Percentiles rank a stretch among this genome's conserved stretches.
These are phyloP conservation scores for Malania oleifera DNA, from an alignment of 164 flowering plant species.

Conservation along the genomic window DNA sequence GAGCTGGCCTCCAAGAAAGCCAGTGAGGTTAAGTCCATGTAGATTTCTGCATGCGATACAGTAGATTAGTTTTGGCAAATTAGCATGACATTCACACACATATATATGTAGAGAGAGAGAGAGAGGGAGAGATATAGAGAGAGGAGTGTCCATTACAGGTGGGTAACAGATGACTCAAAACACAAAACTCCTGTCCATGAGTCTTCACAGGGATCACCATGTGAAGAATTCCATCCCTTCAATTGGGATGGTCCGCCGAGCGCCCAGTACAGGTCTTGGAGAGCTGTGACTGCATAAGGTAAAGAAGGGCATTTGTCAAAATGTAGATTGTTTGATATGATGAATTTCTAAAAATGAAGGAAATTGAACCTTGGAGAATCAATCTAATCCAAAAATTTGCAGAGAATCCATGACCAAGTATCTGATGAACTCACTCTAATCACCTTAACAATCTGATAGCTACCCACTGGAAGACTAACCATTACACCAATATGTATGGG, in stretches of 20 bases:
- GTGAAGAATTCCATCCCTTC: constrained; percentile 45
- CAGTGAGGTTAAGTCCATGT: constrained; percentile 46
- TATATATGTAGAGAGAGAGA: too few species aligned
- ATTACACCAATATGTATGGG: too few species aligned
- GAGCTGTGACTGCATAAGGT: constrained; percentile 45
- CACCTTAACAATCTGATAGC: too few species aligned
- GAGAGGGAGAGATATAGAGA: background rate
- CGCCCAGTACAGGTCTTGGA: constrained; percentile 50
- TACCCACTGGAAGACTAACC: too few species aligned
- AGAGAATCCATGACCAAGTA: too few species aligned
- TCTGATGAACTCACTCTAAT: too few species aligned
- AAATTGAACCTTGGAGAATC: too few species aligned
- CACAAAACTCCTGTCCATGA: constrained; percentile 78
- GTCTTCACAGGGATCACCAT: constrained; percentile 80
- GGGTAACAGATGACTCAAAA: constrained; percentile 47
- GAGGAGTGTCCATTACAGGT: constrained; percentile 38
- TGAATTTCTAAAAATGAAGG: too few species aligned
- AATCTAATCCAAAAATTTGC: too few species aligned
- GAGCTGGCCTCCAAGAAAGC: constrained; percentile 52
- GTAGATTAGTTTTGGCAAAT: background rate
- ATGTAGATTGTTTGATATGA: too few species aligned
- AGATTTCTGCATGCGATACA: constrained; percentile 38
- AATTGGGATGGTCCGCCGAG: constrained; percentile 54
- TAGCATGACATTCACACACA: background rate
- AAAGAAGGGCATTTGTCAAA: background rate